Base-by-base conservation (phyloP, 2,329 filamentous ascomycete species). In the Dendrostoma leiphaemia region DNA sequence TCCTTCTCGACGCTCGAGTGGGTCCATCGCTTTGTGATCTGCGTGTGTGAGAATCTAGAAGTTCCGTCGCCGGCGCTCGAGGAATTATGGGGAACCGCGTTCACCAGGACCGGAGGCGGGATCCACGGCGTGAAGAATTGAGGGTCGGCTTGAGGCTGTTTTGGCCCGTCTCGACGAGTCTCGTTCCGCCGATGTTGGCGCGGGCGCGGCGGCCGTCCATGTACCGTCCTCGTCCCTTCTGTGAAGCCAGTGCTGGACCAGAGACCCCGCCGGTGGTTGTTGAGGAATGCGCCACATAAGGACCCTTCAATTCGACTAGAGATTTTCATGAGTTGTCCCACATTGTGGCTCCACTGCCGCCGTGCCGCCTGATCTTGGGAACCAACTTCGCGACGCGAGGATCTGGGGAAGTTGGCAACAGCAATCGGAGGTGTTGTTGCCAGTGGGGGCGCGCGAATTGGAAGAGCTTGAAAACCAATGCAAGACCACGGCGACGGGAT, bases 311-410 rank as follows among this genome's bases (percentile, higher is more conserved):
- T 76, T 79, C 77, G 78, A 72, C 73, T 77, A 64, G 76, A 71
- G 72, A 77, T 72, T 79, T 77, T 83, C 81, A 84, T 84, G 78
- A 74, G 80, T 71, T 75, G 72, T 73, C 76, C 74, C 69, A 73
- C 78, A 80, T 81, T 70, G 61, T 74, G 63, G 59, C 63, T 56
- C 60, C 63, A 61, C 61, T 62, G 59, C 61, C 61, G 63, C 61
- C 64, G 61, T 61, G 62, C 59, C 62, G 61, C 62, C 60, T 51
- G 58, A 56, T 61, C 60, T 48, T 53, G 28, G 38, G 29, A 50
- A 40, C 48, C 40, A 60, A 37, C 48, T 48, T 40, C 44, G 51
- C 46, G 34, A 50, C 49, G 44, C 53, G 24, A 35, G 17, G 17
- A 34, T 17, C 40, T 19, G 23, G 54, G 43, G 35, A 48, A 46